A percentile compares a stretch with the other conserved stretches of the same genome.
phyloP scores from a whole-genome alignment of 176 grass and related monocot genomes.

The Raddia guianensis region DNA sequence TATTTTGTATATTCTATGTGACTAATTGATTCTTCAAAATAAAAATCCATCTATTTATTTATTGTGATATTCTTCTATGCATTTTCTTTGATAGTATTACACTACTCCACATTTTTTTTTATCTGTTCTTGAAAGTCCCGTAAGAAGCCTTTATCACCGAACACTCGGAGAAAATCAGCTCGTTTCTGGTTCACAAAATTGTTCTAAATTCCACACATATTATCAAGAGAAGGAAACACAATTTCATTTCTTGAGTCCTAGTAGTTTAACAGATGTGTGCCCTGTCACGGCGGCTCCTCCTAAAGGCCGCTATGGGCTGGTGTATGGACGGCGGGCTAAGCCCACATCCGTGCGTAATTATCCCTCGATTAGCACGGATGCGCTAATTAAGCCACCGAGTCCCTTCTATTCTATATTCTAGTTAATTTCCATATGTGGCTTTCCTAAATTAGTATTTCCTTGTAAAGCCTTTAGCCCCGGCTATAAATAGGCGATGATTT shows the following conservation, averaged over 20 bases:
- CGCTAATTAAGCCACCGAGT: no score
- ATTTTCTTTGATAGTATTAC: neutral
- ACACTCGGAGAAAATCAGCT: neutral
- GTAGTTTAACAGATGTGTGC: neutral
- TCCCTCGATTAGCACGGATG: no score
- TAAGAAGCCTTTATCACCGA: neutral
- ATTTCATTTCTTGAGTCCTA: neutral
- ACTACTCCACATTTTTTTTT: neutral
- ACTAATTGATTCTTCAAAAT: neutral
- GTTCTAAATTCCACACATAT: neutral
- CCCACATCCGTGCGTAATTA: no score
- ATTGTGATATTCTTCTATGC: neutral
- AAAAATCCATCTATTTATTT: neutral
- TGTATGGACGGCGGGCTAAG: no score
- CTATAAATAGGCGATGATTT: no score
- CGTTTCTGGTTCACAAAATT: slow-evolving; percentile 14
- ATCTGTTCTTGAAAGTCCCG: neutral
- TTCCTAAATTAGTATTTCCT: no score
- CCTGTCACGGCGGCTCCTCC: no score
- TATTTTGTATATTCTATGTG: neutral
- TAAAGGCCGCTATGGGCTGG: no score
- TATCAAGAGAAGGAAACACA: neutral
- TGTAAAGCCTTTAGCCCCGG: no score
- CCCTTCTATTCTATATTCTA: no score
- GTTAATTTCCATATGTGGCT: no score